Base-by-base conservation (phyloP, 1,284 basidiomycete species). In the Fomitopsis betulina region DNA sequence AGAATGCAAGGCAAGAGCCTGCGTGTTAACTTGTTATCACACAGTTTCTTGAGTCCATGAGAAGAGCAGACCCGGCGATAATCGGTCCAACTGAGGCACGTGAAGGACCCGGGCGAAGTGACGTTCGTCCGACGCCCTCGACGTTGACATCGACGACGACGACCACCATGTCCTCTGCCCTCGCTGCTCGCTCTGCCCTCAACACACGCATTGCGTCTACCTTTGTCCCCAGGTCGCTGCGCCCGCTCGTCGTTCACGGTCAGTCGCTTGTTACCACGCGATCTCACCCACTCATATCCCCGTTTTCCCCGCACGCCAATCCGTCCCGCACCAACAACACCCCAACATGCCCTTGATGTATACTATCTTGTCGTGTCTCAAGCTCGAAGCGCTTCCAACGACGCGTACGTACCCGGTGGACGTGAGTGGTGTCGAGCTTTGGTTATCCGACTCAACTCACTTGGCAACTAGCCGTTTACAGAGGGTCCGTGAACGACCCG, bases 401-500 rank as follows among this genome's bases (percentile, higher is more conserved):
- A 65, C 54, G 68, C 67, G 55, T 88, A 87, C 65, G 79, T 87
- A 64, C 85, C 87, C 40, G 87, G 87, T 59, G 87, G 87, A 67
- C 87, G 86, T 89, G 67, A 68, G 87, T 86, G n/a, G 7, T 10
- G 62, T 55, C 51, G 55, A n/a, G 19, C 43, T n/a, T 17, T 13
- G 27, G 19, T 38, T 52, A 7, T 10, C 12, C 35, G 32, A 19
- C 37, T 53, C 43, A 9, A 38, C 33, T 49, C n/a, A 53, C 32
- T 23, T 27, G 35, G 53, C 51, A 39, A 63, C 27, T 67, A 96
- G 94, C 94, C 60, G 87, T 98, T 73, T 85, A 93, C 79, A 87
- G 88, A 74, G 96, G 96, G 58, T 93, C 93, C 38, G 95, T 96
- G 66, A 99, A 99, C 78, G 96, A 99, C 72, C 93, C 96, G 1